phyloP scores from a whole-genome alignment of 2,329 filamentous ascomycete genomes.

The Cyphellophora europaea region DNA sequence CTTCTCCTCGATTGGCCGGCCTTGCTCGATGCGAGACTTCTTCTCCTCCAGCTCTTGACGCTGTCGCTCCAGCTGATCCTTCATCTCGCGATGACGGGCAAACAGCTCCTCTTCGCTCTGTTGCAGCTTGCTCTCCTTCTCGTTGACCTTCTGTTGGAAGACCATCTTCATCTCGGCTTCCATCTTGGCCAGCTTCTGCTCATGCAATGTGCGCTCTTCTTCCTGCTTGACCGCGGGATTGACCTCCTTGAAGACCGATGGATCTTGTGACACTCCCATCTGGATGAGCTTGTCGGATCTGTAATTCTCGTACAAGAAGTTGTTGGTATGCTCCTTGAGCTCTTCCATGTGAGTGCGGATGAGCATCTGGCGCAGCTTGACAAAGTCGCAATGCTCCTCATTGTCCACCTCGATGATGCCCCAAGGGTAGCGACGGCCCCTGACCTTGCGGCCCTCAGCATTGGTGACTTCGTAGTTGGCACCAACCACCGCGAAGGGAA shows the following conservation, averaged over 20 bases:
- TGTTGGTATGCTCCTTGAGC: slow-evolving; percentile 99
- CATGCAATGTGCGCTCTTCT: slow-evolving; percentile 93
- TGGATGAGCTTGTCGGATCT: slow-evolving; percentile 97
- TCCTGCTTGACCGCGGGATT: slow-evolving; percentile 99
- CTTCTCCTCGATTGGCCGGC: slow-evolving; percentile 93
- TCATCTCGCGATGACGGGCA: slow-evolving; percentile 98
- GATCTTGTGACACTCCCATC: slow-evolving; percentile 98
- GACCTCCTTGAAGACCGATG: slow-evolving; percentile 99
- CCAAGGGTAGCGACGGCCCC: slow-evolving; percentile 95
- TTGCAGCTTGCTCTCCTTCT: slow-evolving; percentile 99
- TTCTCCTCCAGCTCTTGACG: slow-evolving; percentile 94
- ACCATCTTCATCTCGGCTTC: slow-evolving; percentile 99
- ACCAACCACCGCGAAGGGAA: slow-evolving; percentile 95
- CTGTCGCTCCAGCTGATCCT: slow-evolving; percentile 96
- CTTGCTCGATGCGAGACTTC: slow-evolving; percentile 90
- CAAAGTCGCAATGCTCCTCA: slow-evolving; percentile 99
- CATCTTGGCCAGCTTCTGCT: slow-evolving; percentile 99
- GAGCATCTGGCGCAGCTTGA: slow-evolving; percentile 99
- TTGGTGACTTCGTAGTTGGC: slow-evolving; percentile 90
- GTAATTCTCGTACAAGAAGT: slow-evolving; percentile 98
- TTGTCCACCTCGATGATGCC: slow-evolving; percentile 99
- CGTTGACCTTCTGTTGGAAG: slow-evolving; percentile 98
- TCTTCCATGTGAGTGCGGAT: slow-evolving; percentile 99
- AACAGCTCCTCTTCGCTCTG: slow-evolving; percentile 99
- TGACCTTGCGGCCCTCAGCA: slow-evolving; percentile 86